Base-by-base conservation (phyloP, 2,329 filamentous ascomycete species). In the Piedraia hortae region DNA sequence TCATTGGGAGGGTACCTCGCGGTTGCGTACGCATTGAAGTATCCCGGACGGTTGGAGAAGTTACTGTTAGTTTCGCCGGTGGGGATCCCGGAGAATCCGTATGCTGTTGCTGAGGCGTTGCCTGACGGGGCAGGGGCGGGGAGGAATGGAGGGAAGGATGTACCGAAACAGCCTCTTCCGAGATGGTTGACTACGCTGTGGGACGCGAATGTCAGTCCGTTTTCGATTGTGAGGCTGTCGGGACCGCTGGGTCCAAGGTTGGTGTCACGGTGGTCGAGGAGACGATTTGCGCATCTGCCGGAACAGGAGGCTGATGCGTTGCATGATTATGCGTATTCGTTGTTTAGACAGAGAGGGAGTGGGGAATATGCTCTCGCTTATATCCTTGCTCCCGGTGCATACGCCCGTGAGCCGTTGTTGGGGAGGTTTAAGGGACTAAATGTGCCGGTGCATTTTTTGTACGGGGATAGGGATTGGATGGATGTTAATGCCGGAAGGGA, bases 391-490 rank as follows among this genome's bases (percentile, higher is more conserved):
- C 85, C 85, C 0, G 85, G 85, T 1, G 85, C 85, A 0, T 90
- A 80, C 36, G 85, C 85, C 1, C 69, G 85, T 21, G 70, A 64
- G 24, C 85, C 85, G 0, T 48, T 93, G 5, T 85, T 93, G 43
- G 61, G 75, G 31, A 62, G 80, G 20, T 89, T 97, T 24, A 44
- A 51, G 6, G 62, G 65, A 34, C 71, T 58, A 0, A 78, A 80
- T 1, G 54, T 78, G 21, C 82, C 85, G 0, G 54, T 93, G 14
- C 60, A 93, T 5, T 62, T 97, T 41, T 80, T 93, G 72, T 97
- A 97, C 41, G 85, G 85, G 30, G 80, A 93, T 36, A 68, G 85
- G 38, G 85, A 97, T 51, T 97, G 85, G 85, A 97, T 97, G 85
- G 85, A 97, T 33, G 67, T 85, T 5, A 64, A 65, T 0, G 85